Base-by-base conservation (phyloP, 2,329 filamentous ascomycete genomes). In the Trichophyton benhamiae region DNA sequence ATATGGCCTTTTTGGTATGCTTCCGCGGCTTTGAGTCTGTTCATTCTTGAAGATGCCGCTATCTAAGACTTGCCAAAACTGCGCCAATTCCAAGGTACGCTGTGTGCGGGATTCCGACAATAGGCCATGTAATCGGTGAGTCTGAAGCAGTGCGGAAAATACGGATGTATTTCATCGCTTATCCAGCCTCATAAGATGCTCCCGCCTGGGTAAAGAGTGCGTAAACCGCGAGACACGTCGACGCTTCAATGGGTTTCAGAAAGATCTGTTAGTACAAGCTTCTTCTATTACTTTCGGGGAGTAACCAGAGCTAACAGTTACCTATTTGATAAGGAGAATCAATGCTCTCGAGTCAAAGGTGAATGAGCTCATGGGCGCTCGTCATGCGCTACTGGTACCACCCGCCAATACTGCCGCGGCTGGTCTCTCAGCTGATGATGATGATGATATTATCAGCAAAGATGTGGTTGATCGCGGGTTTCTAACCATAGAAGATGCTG, bases 171-270 rank as follows among this genome's bases (percentile, higher is more conserved):
- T 53, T 53, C 30, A 17, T 55, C 42, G 22, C 58, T 60, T 6
- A 59, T 42, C 42, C 25, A 36, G 13, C 15, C 22, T 49, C 27
- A 30, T 17, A 3, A 74, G 73, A 62, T 76, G 74, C 53, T 65
- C 66, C 33, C 72, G 74, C 17, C 65, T 75, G 27, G 67, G 69
- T 20, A 73, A 74, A 61, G 67, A 72, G 55, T 76, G 74, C 61
- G 63, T 71, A 1, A 73, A 72, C 59, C 70, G 74, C 5, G 69
- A 72, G 48, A 69, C 72, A 6, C 67, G 69, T 44, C 69, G 72
- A 59, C 70, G 72, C 30, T 71, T 67, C 41, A 58, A 75, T 62
- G 72, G 71, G 27, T 71, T 69, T 33, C 66, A 71, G 41, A 75
- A 73, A 60, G 74, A 75, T 62, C 68, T 69, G 69, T 71, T 63